These are phyloP conservation scores for Pythium inflatum DNA, from an alignment of 352 stramenopile genomes.

Conservation along the genomic window DNA sequence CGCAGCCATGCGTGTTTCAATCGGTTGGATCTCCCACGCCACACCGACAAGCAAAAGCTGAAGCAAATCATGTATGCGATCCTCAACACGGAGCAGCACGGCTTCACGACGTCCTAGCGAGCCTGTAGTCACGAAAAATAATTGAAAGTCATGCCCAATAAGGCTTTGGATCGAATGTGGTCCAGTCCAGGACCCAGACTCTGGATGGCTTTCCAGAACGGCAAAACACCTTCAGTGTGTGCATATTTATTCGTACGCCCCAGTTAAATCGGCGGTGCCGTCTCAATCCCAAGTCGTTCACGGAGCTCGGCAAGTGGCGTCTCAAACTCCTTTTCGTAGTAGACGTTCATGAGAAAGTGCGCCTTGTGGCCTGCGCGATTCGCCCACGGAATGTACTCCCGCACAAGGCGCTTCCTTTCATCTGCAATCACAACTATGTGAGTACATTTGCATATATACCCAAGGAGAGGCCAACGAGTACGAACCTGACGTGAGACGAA, in stretches of 20 bases:
- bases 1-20: slow-evolving; percentile 57
- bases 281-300: slow-evolving; percentile 42
- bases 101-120: slow-evolving; percentile 52
- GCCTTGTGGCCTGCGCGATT: slow-evolving; percentile 69
- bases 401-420: slow-evolving; percentile 79
- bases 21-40: slow-evolving; percentile 89
- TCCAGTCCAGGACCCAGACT: no score
- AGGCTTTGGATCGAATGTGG: no score
- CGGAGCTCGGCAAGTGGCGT: slow-evolving; percentile 90
- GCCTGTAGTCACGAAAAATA: no score
- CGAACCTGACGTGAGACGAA: slow-evolving; percentile 71
- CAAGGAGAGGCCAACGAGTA: neutral
- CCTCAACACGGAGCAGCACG: slow-evolving; percentile 64
- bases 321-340: slow-evolving; percentile 96
- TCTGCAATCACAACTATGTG: slow-evolving; percentile 23
- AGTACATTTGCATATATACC: no score
- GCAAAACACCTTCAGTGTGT: no score
- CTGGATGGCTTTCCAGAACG: no score
- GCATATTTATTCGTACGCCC: no score
- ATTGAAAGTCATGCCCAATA: no score
- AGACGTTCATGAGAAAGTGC: slow-evolving; percentile 91
- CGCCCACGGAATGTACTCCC: slow-evolving; percentile 95
- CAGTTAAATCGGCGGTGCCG: slow-evolving; percentile 23
- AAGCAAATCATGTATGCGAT: slow-evolving; percentile 61
- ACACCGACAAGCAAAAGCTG: slow-evolving; percentile 62